Percentiles rank a stretch among this genome's conserved stretches.
phyloP scores from a whole-genome alignment of 83 land plant species.

The Isoetes engelmannii region DNA sequence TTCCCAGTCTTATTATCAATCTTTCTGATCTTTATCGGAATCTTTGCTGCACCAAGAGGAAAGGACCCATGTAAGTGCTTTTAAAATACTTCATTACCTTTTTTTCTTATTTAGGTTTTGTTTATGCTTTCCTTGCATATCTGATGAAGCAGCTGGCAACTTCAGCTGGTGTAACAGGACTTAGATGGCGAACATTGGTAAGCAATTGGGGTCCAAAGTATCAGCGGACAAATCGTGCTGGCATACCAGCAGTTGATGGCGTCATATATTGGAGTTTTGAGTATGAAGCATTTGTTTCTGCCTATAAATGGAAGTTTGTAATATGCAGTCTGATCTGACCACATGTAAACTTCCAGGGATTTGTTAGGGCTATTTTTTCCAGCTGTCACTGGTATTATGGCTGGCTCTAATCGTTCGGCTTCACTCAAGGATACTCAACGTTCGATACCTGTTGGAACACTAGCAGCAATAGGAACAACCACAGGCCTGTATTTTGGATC shows the following conservation, averaged over 20 bases:
- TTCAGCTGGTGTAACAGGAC: conserved; percentile 74
- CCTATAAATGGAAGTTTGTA: not conserved
- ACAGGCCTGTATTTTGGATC: conserved; percentile 67
- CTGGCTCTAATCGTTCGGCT: conserved; percentile 97
- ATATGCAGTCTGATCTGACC: not conserved
- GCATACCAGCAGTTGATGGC: conserved; percentile 83
- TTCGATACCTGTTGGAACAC: conserved; percentile 89
- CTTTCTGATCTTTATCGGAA: conserved; percentile 83
- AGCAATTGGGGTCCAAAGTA: conserved; percentile 77
- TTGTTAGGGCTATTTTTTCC: conserved; percentile 96
- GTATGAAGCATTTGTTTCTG: conserved; percentile 37
- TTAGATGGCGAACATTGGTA: conserved; percentile 53
- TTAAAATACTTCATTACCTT: not conserved
- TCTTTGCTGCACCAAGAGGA: conserved; percentile 52
- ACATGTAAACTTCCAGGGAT: conserved; percentile 44
- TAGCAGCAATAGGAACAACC: conserved; percentile 82
- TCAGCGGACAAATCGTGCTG: conserved; percentile 81
- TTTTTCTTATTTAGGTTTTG: not conserved
- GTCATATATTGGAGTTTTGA: conserved; percentile 70
- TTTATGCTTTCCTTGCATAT: not conserved
- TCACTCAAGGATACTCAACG: conserved; percentile 90
- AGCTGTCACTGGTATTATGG: conserved; percentile 99
- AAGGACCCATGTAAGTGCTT: conserved; percentile 48
- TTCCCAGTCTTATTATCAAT: conserved; percentile 84
- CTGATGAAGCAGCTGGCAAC: not conserved